These are phyloP conservation scores for Linaria vulgaris DNA, from an alignment of 257 asterid species.

Conservation along the genomic window DNA sequence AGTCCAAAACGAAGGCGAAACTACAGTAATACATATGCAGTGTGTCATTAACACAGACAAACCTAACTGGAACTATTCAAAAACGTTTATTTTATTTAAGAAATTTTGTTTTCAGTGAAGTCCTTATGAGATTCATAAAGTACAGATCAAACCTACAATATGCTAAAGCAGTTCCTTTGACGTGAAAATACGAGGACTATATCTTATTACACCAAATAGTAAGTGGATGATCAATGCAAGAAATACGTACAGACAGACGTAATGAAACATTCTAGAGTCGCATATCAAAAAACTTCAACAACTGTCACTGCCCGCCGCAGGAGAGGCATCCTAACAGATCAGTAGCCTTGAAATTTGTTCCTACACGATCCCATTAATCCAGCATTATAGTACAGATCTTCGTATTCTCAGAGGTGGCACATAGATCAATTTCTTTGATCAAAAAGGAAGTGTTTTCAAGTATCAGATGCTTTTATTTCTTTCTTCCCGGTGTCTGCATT, in stretches of 20 bases:
- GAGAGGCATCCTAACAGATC: slow-evolving; percentile 30
- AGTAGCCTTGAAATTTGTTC: slow-evolving; percentile 25
- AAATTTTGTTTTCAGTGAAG: not conserved
- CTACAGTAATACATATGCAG: too few species aligned
- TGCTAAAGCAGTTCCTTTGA: not conserved
- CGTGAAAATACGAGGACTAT: not conserved
- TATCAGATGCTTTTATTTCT: slow-evolving; percentile 21
- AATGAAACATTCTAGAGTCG: not conserved
- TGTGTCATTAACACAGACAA: too few species aligned
- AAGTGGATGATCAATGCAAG: not conserved
- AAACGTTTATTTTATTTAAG: too few species aligned
- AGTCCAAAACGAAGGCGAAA: too few species aligned
- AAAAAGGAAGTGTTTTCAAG: slow-evolving; percentile 13
- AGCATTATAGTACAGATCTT: slow-evolving; percentile 25
- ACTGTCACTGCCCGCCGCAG: slow-evolving; percentile 23
- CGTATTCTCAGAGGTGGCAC: slow-evolving; percentile 11
- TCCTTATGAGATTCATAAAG: not conserved
- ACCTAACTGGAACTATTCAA: too few species aligned
- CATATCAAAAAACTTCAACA: slow-evolving; percentile 13
- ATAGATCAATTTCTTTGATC: slow-evolving; percentile 3
- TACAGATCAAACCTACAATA: not conserved
- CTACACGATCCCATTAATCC: slow-evolving; percentile 31
- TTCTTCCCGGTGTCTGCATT: slow-evolving; percentile 23
- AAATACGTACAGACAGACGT: slow-evolving; percentile 6
- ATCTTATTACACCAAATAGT: not conserved